Evolutionary conservation across 2,329 filamentous ascomycete genomes (phyloP), one percentile per base, ranked within the genome.

Genomic region (Xylariaceae sp.): DNA sequence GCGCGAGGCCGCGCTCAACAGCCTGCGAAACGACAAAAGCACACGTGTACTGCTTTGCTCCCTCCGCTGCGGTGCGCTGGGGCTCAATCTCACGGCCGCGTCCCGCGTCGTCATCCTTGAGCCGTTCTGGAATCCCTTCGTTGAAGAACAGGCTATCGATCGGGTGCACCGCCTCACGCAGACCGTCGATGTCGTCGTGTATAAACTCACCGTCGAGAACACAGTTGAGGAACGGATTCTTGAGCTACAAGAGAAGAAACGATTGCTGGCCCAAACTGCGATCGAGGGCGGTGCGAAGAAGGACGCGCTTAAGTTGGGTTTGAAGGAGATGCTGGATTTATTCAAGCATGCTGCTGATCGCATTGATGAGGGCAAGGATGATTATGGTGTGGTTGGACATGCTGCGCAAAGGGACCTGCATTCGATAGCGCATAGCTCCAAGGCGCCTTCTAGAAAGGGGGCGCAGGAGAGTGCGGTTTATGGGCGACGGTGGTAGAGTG

Each of bases 81-180:
- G 93, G 2, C 80, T 98, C 22, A 98, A 98, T 66, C 74, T 98
- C 42, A 98, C 93, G 6, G 93, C 91, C 0, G 93, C 93, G 8
- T 93, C 86, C 51, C 80, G 93, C 16, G 93, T 98, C 3, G 83
- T 98, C 42, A 95, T 98, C 56, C 75, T 98, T 35, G 93, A 98
- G 67, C 93, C 93, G 0, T 98, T 98, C 68, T 98, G 93, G 93
- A 98, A 98, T 66, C 93, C 90, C 79, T 98, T 98, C 62, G 89
- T 98, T 25, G 93, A 98, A 72, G 93, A 98, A 66, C 93, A 98
- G 74, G 93, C 93, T 39, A 98, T 98, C 57, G 93, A 98, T 67
- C 89, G 93, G 44, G 93, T 98, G 21, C 93, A 98, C 64, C 89
- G 93, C n/a, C 84, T 98, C 42, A 97, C 95, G 33, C 93, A 98